Percentiles rank a stretch among this genome's conserved stretches.
These are phyloP conservation scores for Grosmannia huntii DNA, from an alignment of 2,329 filamentous ascomycete genomes.

Conservation along the genomic window DNA sequence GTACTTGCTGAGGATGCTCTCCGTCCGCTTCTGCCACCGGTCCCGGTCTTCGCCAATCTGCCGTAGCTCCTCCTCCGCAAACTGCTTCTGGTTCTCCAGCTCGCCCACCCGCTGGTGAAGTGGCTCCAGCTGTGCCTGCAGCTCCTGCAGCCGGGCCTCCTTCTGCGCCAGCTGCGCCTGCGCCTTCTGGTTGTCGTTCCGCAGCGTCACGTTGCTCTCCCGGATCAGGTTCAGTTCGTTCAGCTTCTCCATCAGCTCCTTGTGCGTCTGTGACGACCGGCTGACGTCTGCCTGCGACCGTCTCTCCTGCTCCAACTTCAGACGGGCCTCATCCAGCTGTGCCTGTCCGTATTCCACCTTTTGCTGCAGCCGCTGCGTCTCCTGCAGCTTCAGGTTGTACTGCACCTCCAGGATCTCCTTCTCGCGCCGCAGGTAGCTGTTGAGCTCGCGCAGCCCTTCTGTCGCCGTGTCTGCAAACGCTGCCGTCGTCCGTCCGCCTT, in stretches of 20 bases:
- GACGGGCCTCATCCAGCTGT: slow-evolving; percentile 76
- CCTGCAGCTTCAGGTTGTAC: slow-evolving; percentile 76
- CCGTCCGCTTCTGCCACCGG: slow-evolving; percentile 88
- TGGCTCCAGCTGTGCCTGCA: slow-evolving; percentile 66
- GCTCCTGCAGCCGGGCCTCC: slow-evolving; percentile 58
- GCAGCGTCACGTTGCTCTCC: slow-evolving; percentile 83
- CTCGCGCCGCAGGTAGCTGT: slow-evolving; percentile 81
- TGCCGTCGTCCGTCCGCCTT: slow-evolving; percentile 38
- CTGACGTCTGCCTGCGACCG: slow-evolving; percentile 61
- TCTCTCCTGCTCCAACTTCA: slow-evolving; percentile 86
- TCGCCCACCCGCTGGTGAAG: slow-evolving; percentile 70
- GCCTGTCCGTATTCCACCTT: slow-evolving; percentile 77
- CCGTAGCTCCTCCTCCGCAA: slow-evolving; percentile 77
- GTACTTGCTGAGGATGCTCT: slow-evolving; percentile 92
- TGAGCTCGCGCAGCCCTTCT: slow-evolving; percentile 78
- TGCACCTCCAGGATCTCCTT: slow-evolving; percentile 99
- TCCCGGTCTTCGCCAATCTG: slow-evolving; percentile 85
- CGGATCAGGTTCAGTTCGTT: slow-evolving; percentile 93
- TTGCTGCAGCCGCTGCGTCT: slow-evolving; percentile 77
- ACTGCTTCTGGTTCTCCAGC: slow-evolving; percentile 67
- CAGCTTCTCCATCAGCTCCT: slow-evolving; percentile 85
- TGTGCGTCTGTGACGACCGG: slow-evolving; percentile 64
- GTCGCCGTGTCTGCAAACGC: slow-evolving; percentile 44
- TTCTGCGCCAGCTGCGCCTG: slow-evolving; percentile 67
- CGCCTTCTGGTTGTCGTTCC: slow-evolving; percentile 71